A percentile compares a stretch with the other conserved stretches of the same genome.
Evolutionary conservation across 2,329 filamentous ascomycete genomes (phyloP).

Genomic region (Arthrinium puccinioides): DNA sequence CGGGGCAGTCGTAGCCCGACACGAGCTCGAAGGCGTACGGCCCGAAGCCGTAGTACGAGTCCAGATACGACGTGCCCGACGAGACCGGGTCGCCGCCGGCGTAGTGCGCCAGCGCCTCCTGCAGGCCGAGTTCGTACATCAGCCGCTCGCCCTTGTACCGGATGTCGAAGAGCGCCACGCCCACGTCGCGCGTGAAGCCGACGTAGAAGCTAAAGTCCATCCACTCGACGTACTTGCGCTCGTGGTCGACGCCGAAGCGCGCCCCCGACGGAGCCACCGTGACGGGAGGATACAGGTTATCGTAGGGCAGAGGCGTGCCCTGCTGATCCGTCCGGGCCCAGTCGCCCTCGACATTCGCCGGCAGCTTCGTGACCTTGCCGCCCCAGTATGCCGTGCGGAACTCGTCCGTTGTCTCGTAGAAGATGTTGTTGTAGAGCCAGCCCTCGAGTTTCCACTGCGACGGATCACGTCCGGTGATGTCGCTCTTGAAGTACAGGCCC

Average conservation of each 20-base stretch:
- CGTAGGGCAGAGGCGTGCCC: slow-evolving; percentile 27
- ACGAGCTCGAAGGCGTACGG: slow-evolving; percentile 18
- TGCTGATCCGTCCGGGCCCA: slow-evolving; percentile 36
- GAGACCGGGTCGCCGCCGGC: slow-evolving; percentile 21
- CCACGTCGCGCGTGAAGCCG: slow-evolving; percentile 24
- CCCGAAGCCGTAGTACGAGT: slow-evolving; percentile 24
- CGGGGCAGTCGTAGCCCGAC: slow-evolving; percentile 18
- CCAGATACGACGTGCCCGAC: slow-evolving; percentile 18
- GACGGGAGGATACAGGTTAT: slow-evolving; percentile 28
- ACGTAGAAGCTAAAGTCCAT: slow-evolving; percentile 34
- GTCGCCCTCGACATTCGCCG: slow-evolving; percentile 37
- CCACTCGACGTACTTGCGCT: slow-evolving; percentile 33
- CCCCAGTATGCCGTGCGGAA: slow-evolving; percentile 36
- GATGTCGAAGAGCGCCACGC: slow-evolving; percentile 29
- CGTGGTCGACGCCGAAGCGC: slow-evolving; percentile 32
- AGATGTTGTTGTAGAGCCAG: slow-evolving; percentile 49
- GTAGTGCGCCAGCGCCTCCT: slow-evolving; percentile 16
- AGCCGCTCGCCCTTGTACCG: slow-evolving; percentile 30
- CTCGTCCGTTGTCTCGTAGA: slow-evolving; percentile 41
- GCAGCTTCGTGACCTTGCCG: slow-evolving; percentile 36
- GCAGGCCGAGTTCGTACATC: slow-evolving; percentile 26
- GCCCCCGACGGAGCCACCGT: slow-evolving; percentile 28
- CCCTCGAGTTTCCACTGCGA: slow-evolving; percentile 40
- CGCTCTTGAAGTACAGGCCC: slow-evolving; percentile 33
- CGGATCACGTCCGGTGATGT: slow-evolving; percentile 43